These are phyloP conservation scores for Kodamaea derodonti DNA, from an alignment of 1,139 yeast genomes.

Conservation along the genomic window DNA sequence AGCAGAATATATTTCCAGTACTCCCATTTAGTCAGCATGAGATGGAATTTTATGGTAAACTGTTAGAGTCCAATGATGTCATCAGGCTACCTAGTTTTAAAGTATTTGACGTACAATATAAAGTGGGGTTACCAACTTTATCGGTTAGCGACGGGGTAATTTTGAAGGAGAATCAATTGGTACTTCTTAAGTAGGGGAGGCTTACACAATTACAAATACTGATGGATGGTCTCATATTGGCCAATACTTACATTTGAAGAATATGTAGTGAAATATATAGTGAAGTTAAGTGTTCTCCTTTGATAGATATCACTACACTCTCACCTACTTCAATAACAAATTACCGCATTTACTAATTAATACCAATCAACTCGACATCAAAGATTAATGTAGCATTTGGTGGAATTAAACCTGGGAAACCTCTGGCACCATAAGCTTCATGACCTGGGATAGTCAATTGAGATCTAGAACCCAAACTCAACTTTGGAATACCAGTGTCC, in stretches of 20 bases:
- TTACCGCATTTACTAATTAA: slow-evolving; percentile 62
- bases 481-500: slow-evolving; percentile 90
- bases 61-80: slow-evolving; percentile 10
- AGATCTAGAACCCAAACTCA: slow-evolving; percentile 90
- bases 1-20: slow-evolving; percentile 43
- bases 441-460: slow-evolving; percentile 88
- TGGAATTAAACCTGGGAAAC: slow-evolving; percentile 94
- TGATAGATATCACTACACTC: no score
- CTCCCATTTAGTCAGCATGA: slow-evolving; percentile 57
- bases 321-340: no score
- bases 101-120: slow-evolving; percentile 63
- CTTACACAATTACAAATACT: no score
- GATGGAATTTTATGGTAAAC: slow-evolving; percentile 30
- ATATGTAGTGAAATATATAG: no score
- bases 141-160: slow-evolving; percentile 35
- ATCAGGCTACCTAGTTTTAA: slow-evolving; percentile 53
- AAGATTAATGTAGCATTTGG: slow-evolving; percentile 92
- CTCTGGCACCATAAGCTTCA: slow-evolving; percentile 91
- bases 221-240: no score
- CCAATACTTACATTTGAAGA: no score
- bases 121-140: slow-evolving; percentile 57
- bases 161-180: slow-evolving; percentile 6
- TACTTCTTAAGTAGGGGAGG: no score
- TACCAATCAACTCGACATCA: slow-evolving; percentile 84
- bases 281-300: no score